A percentile compares a stretch with the other conserved stretches of the same genome.
Evolutionary conservation across 1,284 basidiomycete genomes (phyloP).

Genomic region (Acaromyces ingoldii): DNA sequence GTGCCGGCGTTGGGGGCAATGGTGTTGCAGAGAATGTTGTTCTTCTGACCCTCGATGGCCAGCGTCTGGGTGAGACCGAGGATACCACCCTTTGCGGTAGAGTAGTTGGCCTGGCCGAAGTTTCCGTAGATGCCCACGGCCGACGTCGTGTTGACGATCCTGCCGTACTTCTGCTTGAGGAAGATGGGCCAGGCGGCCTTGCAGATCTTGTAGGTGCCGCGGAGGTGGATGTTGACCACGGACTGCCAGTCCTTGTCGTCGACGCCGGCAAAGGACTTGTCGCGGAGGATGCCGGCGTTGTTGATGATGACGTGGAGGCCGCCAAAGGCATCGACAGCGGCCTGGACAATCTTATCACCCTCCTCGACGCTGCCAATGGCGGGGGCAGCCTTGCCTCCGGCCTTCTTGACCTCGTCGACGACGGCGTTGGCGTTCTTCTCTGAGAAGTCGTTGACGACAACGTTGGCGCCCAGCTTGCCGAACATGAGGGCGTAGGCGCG

Average conservation of each 20-base stretch:
- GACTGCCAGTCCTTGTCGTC: conserved; percentile 90
- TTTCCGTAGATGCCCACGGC: conserved; percentile 89
- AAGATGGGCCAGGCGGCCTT: conserved; percentile 97
- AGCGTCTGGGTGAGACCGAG: conserved; percentile 84
- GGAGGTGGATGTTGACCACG: conserved; percentile 79
- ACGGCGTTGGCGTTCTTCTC: conserved; percentile 77
- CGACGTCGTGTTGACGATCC: conserved; percentile 89
- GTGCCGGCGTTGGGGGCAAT: conserved; percentile 77
- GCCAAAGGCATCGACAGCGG: conserved; percentile 81
- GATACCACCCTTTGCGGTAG: conserved; percentile 83
- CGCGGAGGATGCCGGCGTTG: conserved; percentile 87
- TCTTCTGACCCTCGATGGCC: conserved; percentile 85
- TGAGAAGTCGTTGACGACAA: conserved; percentile 92
- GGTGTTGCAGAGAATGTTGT: conserved; percentile 79
- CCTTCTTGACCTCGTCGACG: conserved; percentile 78
- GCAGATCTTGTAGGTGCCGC: conserved; percentile 60
- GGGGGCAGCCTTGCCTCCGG: conserved; percentile 80
- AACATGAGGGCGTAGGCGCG: conserved; percentile 88
- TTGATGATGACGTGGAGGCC: conserved; percentile 80
- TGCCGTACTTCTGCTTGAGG: conserved; percentile 92
- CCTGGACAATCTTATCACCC: conserved; percentile 82
- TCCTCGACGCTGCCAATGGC: conserved; percentile 84
- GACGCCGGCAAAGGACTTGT: conserved; percentile 83
- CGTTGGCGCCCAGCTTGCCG: conserved; percentile 83
- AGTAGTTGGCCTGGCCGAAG: conserved; percentile 79